Evolutionary conservation across 345 rosid species (phyloP), one percentile per base, ranked within the genome.

Genomic region (Aquilaria malaccensis): DNA sequence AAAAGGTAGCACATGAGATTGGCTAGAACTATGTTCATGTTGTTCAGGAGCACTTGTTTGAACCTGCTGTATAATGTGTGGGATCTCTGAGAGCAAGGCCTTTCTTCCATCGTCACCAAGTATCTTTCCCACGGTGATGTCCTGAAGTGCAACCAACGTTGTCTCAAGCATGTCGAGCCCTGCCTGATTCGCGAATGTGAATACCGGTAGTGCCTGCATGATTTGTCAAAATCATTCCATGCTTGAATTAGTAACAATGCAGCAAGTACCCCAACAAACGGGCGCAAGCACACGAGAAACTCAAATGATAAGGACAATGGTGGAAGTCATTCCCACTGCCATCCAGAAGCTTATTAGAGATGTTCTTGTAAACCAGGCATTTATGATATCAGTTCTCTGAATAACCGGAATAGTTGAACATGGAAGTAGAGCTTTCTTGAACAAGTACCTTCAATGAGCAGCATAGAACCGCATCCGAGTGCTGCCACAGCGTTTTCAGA

Each of bases 91-190:
- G 75, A 83, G 84, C 30, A 89, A 66, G 1, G 82, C 79, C 78
- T 84, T 89, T 68, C 85, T 78, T 62, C 94, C 94, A 51, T 67
- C 72, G 37, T 86, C 89, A 31, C 86, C 94, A 11, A 86, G 83
- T 41, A 84, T 81, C 76, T 86, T 89, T 51, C 86, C 96, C 14
- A 89, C 76, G 70, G 82, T 84, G 37, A 89, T 81, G 58, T 89
- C 89, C 75, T 89, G 96, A 76, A 89, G 89, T 1, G 94, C 77
- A 6, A 86, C 81, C 68, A 89, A 70, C 3, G 96, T 91, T 50
- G 99, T 94, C 82, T 94, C 99, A 29, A 94, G 83, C 99, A 94
- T 91, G 84, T 94, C 97, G 31, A 94, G 88, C 52, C 99, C 96
- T 50, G 96, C 97, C 66, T 94, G 99, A 72, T 94, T 94, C 22